Conservation (phyloP, 148 eudicot species). For the Dysphania ambrosioides region DNA sequence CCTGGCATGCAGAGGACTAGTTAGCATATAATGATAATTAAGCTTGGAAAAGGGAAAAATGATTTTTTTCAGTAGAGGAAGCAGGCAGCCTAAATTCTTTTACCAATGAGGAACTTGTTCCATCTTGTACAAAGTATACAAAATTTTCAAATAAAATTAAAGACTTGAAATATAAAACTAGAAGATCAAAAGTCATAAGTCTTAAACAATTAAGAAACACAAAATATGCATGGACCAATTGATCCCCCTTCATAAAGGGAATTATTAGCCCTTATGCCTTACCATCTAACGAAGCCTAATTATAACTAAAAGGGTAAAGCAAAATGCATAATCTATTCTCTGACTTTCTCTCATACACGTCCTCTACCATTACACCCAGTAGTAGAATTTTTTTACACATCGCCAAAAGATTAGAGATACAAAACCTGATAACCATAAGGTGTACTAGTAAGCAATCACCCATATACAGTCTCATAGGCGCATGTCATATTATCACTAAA, state of each 20-base stretch:
- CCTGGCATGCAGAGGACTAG: slow-evolving; percentile 42
- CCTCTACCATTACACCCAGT: not conserved
- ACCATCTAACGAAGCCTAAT: too few species aligned
- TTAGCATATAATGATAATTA: slow-evolving; percentile 7
- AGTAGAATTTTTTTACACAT: slow-evolving; percentile 3
- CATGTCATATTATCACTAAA: not conserved
- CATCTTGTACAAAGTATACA: too few species aligned
- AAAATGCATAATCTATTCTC: not conserved
- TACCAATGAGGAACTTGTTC: not conserved
- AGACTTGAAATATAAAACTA: not conserved
- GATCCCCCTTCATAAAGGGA: not conserved
- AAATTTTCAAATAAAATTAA: too few species aligned
- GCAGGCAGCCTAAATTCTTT: not conserved
- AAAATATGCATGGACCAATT: not conserved
- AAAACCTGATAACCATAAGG: not conserved
- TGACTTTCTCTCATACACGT: not conserved
- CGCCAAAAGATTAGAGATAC: not conserved
- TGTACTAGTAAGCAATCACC: not conserved
- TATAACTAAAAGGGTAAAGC: not conserved
- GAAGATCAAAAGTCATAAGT: not conserved
- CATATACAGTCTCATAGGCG: not conserved
- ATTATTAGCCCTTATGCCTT: not conserved
- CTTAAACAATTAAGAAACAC: not conserved
- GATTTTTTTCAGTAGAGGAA: not conserved
- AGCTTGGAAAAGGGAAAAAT: not conserved